Percentiles rank a stretch among this genome's conserved stretches.
These are phyloP conservation scores for Chalciporus sphaerocephalus DNA, from an alignment of 768 basidiomycete genomes.

Conservation along the genomic window DNA sequence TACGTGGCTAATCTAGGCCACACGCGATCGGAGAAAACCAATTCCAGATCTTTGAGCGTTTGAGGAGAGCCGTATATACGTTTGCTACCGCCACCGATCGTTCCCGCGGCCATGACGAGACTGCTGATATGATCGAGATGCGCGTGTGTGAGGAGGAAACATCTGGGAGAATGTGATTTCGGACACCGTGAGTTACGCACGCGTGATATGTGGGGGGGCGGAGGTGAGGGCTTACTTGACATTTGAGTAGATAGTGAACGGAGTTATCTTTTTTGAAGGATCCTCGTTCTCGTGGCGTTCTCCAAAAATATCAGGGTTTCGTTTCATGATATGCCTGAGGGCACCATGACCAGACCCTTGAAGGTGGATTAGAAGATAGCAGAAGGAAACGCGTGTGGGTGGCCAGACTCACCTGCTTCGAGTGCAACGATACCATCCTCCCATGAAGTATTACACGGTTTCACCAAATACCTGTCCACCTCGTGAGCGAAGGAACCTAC, in stretches of 20 bases:
- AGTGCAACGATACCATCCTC: conserved; percentile 76
- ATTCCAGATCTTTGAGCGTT: conserved; percentile 65
- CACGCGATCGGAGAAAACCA: conserved; percentile 68
- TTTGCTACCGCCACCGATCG: conserved; percentile 57
- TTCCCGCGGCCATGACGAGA: conserved; percentile 80
- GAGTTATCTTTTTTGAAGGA: conserved; percentile 16
- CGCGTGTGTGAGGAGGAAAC: conserved; percentile 82
- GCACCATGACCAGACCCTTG: conserved; percentile 86
- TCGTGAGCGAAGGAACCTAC: background rate
- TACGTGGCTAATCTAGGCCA: conserved; percentile 86
- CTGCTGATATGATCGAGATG: conserved; percentile 89
- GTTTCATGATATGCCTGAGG: conserved; percentile 53
- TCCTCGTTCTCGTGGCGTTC: conserved; percentile 10
- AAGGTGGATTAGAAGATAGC: background rate
- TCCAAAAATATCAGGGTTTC: conserved; percentile 54
- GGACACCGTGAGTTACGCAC: background rate
- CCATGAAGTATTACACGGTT: conserved; percentile 64
- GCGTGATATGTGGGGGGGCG: too few species aligned
- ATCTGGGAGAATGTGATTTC: conserved; percentile 39
- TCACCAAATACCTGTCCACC: conserved; percentile 74
- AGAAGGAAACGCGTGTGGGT: background rate
- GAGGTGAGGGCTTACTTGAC: conserved; percentile 34
- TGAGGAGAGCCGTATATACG: conserved; percentile 57
- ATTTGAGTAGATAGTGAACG: conserved; percentile 27
- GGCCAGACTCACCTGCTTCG: conserved; percentile 70